Evolutionary conservation across 768 basidiomycete genomes (phyloP), one percentile per base, ranked within the genome.

Genomic region (Pulveroboletus sp.): DNA sequence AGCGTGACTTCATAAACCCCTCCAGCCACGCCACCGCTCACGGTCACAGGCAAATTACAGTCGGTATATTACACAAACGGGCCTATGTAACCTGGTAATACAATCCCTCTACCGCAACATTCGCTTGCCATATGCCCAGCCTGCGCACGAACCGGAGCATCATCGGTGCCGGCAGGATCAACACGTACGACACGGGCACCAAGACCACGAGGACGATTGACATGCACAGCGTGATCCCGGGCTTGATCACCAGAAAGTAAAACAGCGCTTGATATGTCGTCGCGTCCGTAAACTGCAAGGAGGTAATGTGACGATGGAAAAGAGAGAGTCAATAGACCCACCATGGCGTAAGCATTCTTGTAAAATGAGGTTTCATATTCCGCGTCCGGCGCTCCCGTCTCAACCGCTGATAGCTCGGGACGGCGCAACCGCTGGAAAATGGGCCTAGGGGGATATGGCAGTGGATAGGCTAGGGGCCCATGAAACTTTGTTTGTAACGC

Each of bases 181-280:
- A 72, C 24, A 76, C 65, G 11, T 87, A 68, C 16, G 78, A 68
- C 2, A 85, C 75, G 1, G 88, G 69, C 20, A 82, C 78, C 48
- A 87, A 51, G 13, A 78, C 67, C 14, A 87, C 33, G 42, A 88
- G 62, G 19, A 70, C 55, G 13, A 88, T 63, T 6, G 79, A 76
- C 31, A 90, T 70, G 16, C 85, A 69, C 23, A 92, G 66, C 1
- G 88, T 89, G 64, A 91, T 86, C 25, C 80, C 75, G 3, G 90
- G 87, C 64, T 92, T 92, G 72, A 92, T 82, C 42, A 91, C 86
- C 51, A 92, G 77, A 69, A 92, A 92, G 64, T 92, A 91, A 73
- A 92, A 91, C 4, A 92, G 75, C 0, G 90, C 84, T 70, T 87
- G 87, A 66, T 89, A 91, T 16, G 89, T 87, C 5, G 85, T 87